Percentiles rank a stretch among this genome's conserved stretches.
Conservation (phyloP, 1,284 basidiomycete genomes). For the Agroathelia rolfsii region DNA sequence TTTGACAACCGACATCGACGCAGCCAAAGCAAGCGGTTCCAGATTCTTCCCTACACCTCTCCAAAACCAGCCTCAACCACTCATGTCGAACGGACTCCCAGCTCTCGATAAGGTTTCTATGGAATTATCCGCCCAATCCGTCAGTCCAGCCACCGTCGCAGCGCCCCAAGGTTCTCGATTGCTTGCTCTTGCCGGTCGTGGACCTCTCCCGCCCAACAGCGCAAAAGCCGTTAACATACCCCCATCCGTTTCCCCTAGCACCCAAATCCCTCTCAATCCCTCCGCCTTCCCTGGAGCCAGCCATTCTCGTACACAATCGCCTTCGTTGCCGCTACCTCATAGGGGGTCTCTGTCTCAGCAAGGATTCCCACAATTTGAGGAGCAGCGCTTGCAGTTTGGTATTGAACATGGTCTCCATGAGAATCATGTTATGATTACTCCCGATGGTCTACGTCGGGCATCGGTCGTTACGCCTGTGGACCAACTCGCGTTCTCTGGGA, state of each 20-base stretch:
- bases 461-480: constrained; percentile 18
- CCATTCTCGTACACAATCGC: constrained; percentile 9
- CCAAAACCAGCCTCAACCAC: constrained; percentile 12
- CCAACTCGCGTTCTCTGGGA: background rate
- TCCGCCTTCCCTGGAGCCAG: constrained; percentile 8
- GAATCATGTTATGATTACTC: constrained; percentile 16
- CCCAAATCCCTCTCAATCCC: constrained; percentile 9
- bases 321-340: constrained; percentile 10
- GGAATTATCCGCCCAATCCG: too few species aligned
- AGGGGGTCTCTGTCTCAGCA: constrained; percentile 10
- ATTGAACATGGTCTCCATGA: constrained; percentile 32
- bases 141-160: too few species aligned
- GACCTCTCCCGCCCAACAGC: constrained; percentile 16
- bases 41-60: constrained; percentile 26
- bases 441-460: constrained; percentile 27
- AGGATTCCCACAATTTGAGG: constrained; percentile 52
- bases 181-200: constrained; percentile 52
- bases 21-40: constrained; percentile 22
- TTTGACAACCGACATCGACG: constrained; percentile 17
- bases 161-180: constrained; percentile 61
- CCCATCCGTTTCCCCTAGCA: constrained; percentile 10
- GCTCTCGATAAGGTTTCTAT: constrained; percentile 13
- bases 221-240: constrained; percentile 14
- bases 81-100: constrained; percentile 17
- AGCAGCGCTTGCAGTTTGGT: constrained; percentile 24